These are phyloP conservation scores for Candolleomyces eurysporus DNA, from an alignment of 768 basidiomycete species.

Conservation along the genomic window DNA sequence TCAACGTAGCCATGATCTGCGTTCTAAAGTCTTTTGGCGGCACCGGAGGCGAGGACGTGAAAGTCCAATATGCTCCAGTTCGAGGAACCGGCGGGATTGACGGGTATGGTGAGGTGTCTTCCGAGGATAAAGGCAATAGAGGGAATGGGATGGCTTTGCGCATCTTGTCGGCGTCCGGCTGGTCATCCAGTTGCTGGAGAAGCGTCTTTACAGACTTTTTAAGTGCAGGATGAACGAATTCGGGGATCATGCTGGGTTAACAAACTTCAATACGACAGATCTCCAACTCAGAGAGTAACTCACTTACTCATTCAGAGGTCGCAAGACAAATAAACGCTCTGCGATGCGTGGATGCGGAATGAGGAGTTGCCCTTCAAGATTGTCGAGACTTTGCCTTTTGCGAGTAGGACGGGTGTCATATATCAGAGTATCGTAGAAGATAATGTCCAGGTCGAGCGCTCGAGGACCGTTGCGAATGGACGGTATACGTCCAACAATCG, in stretches of 20 bases:
- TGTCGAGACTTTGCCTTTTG: slow-evolving; percentile 42
- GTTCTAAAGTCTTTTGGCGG: slow-evolving; percentile 37
- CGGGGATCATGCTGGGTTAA: slow-evolving; percentile 70
- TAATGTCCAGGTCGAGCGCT: slow-evolving; percentile 84
- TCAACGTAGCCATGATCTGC: slow-evolving; percentile 88
- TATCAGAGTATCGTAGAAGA: slow-evolving; percentile 65
- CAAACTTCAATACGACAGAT: neutral
- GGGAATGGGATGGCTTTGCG: slow-evolving; percentile 77
- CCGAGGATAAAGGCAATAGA: slow-evolving; percentile 37
- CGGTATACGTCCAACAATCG: slow-evolving; percentile 70
- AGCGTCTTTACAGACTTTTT: slow-evolving; percentile 46
- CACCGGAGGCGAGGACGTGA: neutral
- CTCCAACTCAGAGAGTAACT: slow-evolving; percentile 23
- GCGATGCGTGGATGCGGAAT: slow-evolving; percentile 79
- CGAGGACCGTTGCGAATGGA: slow-evolving; percentile 85
- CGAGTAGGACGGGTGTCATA: slow-evolving; percentile 54
- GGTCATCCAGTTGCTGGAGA: slow-evolving; percentile 37
- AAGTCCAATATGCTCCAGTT: slow-evolving; percentile 50
- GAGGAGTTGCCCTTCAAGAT: slow-evolving; percentile 65
- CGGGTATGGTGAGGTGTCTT: slow-evolving; percentile 18
- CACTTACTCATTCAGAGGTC: slow-evolving; percentile 88
- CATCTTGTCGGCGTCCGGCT: slow-evolving; percentile 46
- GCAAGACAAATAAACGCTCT: slow-evolving; percentile 90
- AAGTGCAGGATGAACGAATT: slow-evolving; percentile 62
- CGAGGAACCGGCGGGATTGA: slow-evolving; percentile 36